phyloP scores from a whole-genome alignment of 768 basidiomycete genomes.

The Brasilioporus rufonigricans region DNA sequence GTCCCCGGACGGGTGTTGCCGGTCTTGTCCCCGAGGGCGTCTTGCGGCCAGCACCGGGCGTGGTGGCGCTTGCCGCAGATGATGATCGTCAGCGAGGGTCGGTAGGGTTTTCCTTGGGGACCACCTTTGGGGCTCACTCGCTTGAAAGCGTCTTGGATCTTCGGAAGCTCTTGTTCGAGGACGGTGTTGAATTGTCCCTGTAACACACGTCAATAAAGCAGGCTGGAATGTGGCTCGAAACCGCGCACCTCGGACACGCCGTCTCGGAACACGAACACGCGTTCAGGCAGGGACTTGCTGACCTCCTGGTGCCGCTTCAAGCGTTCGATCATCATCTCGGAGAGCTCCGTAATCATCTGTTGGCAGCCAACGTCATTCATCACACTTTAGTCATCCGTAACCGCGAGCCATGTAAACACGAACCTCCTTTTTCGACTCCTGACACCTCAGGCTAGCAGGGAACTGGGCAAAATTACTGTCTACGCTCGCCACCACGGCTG shows the following conservation, averaged over 20 bases:
- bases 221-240: not conserved
- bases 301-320: constrained; percentile 54
- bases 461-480: constrained; percentile 72
- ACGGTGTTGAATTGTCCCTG: constrained; percentile 75
- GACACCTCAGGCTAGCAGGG: constrained; percentile 70
- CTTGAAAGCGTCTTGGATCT: constrained; percentile 60
- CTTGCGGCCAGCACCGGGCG: constrained; percentile 57
- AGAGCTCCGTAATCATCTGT: constrained; percentile 71
- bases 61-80: constrained; percentile 77
- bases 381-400: not conserved
- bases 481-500: constrained; percentile 76
- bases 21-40: constrained; percentile 52
- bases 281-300: constrained; percentile 58
- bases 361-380: not conserved
- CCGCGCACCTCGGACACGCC: constrained; percentile 73
- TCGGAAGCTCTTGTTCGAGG: constrained; percentile 56
- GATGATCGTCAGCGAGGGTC: constrained; percentile 64
- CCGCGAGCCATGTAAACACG: not conserved
- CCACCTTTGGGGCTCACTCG: constrained; percentile 40
- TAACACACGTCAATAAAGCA: not conserved
- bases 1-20: constrained; percentile 82
- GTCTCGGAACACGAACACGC: constrained; percentile 74
- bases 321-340: constrained; percentile 69
- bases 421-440: constrained; percentile 39
- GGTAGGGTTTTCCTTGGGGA: constrained; percentile 45